Percentiles rank a stretch among this genome's conserved stretches.
Conservation (phyloP, 495 filamentous ascomycete species). For the Tuber melanosporum region DNA sequence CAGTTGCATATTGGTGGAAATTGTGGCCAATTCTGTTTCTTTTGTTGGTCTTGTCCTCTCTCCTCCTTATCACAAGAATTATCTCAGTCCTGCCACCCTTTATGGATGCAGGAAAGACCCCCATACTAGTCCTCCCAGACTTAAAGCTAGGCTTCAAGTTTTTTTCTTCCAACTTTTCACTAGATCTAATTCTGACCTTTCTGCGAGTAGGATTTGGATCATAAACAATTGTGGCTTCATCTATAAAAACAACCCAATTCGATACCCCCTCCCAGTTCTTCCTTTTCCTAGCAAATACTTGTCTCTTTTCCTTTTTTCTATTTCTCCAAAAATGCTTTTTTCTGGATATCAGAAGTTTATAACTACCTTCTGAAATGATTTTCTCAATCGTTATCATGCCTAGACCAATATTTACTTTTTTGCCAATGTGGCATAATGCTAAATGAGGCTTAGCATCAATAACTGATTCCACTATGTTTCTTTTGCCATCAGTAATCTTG, state of each 20-base stretch:
- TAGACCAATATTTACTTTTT: background rate
- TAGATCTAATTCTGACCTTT: too few species aligned
- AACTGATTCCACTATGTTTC: background rate
- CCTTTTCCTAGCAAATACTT: too few species aligned
- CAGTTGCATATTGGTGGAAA: too few species aligned
- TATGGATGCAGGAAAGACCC: background rate
- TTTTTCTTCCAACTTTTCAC: background rate
- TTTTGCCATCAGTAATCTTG: background rate
- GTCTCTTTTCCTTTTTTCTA: background rate
- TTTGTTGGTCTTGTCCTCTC: too few species aligned
- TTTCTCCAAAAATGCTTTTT: background rate
- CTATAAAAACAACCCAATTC: background rate
- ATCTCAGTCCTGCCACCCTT: background rate
- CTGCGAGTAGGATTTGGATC: too few species aligned
- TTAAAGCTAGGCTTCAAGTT: background rate
- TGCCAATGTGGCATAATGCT: background rate
- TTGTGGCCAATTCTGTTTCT: too few species aligned
- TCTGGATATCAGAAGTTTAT: background rate
- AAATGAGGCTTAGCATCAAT: background rate
- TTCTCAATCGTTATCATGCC: background rate
- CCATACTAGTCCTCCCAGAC: background rate
- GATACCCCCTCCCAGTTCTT: background rate
- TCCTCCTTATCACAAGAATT: too few species aligned
- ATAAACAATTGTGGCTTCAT: too few species aligned
- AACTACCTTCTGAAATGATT: background rate